Conservation (phyloP, 2,329 filamentous ascomycete genomes). For the Purpureocillium lavendulum region DNA sequence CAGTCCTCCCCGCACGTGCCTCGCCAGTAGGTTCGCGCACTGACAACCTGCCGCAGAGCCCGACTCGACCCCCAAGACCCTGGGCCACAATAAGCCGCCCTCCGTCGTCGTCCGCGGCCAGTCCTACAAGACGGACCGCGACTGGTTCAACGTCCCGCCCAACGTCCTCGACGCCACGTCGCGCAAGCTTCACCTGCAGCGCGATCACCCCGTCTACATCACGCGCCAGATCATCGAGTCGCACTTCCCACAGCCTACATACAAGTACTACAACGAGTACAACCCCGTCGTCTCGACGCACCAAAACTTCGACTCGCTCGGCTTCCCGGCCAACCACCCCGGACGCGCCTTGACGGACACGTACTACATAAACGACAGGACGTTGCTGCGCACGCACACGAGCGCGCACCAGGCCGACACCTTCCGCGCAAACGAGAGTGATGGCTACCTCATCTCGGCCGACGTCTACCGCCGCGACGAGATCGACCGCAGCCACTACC, state of each 20-base stretch:
- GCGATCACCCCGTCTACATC: conserved; percentile 82
- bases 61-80: not conserved
- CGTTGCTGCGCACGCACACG: conserved; percentile 85
- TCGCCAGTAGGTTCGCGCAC: not conserved
- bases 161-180: conserved; percentile 68
- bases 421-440: conserved; percentile 62
- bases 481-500: conserved; percentile 91
- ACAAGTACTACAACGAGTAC: conserved; percentile 68
- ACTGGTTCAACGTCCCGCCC: conserved; percentile 76
- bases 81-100: conserved; percentile 10
- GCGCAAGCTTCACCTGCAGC: conserved; percentile 79
- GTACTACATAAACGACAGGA: conserved; percentile 84
- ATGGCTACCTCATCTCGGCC: conserved; percentile 83
- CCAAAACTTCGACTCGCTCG: conserved; percentile 96
- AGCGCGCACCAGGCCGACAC: conserved; percentile 85
- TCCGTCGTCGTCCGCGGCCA: conserved; percentile 52
- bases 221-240: conserved; percentile 90
- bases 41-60: not conserved
- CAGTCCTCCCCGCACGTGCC: too few relatives aligned
- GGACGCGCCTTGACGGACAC: conserved; percentile 85
- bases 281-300: conserved; percentile 75
- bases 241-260: conserved; percentile 66
- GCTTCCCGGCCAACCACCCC: conserved; percentile 80
- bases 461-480: conserved; percentile 96
- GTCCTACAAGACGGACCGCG: conserved; percentile 57